Base-by-base conservation (phyloP, 1,284 basidiomycete genomes). In the Pseudozyma tsukubaensis region DNA sequence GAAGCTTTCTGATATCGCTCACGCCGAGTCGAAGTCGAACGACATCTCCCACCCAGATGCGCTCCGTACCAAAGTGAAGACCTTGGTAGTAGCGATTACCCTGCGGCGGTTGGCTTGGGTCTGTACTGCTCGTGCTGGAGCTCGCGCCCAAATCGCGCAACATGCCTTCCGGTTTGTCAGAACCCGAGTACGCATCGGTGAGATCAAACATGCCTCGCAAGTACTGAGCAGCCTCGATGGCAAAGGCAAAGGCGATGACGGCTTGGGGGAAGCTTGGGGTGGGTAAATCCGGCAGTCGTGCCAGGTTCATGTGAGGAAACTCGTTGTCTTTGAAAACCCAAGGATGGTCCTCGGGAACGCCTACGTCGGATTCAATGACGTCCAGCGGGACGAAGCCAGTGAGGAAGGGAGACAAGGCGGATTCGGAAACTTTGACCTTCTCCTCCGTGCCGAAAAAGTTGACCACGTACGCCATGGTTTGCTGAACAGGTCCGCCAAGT, bases 1-100 rank as follows among this genome's bases (percentile, higher is more conserved):
- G 56, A 29, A 77, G 66, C 57, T 54, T 65, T 34, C 64, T 59
- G 29, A 80, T 43, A n/a, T 81, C 74, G 29, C 14, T 53, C 7
- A 10, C 45, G 5, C 51, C 42, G 9, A 81, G 58, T 21, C 53
- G 45, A 9, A 81, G 66, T 13, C 79, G 61, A 14, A 81, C 78
- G 47, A 79, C 59, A 18, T 81, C 79, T 35, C 78, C 79, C 1
- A 74, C 76, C 79, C 79, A 81, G 21, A 81, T 66, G 0, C 78
- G 56, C 54, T 81, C 79, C 6, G 61, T 50, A 9, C 79, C 79
- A 18, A 78, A 59, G 39, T 71, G 66, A 37, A 77, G 50, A 19
- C 79, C 79, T 44, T 78, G 78, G n/a, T 58, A 79, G 50, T 77
- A 77, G 1, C 50, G 70, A 40, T 55, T 29, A 7, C 58, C 67